A percentile compares a stretch with the other conserved stretches of the same genome.
Evolutionary conservation across 805 yeast species (phyloP).

Genomic region (Saccharomycopsis microspora): DNA sequence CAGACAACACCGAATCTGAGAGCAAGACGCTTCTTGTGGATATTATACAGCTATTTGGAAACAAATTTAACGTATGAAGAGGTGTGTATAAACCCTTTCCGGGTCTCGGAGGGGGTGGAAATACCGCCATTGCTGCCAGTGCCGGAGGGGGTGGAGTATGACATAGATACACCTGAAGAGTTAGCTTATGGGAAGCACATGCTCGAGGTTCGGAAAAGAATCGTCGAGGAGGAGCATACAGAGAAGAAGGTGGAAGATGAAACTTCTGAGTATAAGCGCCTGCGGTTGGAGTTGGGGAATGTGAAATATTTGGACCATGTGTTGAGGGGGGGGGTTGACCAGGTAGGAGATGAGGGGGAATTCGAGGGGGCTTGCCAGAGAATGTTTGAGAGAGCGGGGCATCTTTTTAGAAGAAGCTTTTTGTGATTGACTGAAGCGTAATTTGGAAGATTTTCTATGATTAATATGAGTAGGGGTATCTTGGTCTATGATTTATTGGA

Average conservation of each 20-base stretch:
- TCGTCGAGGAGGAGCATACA: conserved; percentile 21
- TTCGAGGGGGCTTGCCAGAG: conserved; percentile 9
- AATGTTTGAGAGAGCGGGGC: neutral
- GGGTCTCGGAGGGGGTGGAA: conserved; percentile 25
- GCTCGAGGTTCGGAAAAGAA: conserved; percentile 26
- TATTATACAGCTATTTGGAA: conserved; percentile 70
- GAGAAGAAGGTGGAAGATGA: neutral
- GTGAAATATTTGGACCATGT: conserved; percentile 6
- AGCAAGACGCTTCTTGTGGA: conserved; percentile 71
- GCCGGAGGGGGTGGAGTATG: conserved; percentile 21
- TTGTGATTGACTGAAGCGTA: too few relatives aligned
- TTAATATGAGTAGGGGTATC: too few relatives aligned
- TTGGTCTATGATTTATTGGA: too few relatives aligned
- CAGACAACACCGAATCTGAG: conserved; percentile 52
- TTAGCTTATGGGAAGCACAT: conserved; percentile 31
- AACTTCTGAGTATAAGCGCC: neutral
- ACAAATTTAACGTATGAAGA: conserved; percentile 48
- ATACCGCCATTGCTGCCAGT: conserved; percentile 27
- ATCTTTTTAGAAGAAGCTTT: too few relatives aligned
- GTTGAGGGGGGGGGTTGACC: neutral
- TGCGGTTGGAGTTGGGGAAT: conserved; percentile 4
- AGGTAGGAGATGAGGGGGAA: neutral
- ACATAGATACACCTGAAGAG: conserved; percentile 34
- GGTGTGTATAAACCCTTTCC: conserved; percentile 48
- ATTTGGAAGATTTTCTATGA: too few relatives aligned